Evolutionary conservation across 441 rosid genomes (phyloP).

Genomic region (Daphne laureola): DNA sequence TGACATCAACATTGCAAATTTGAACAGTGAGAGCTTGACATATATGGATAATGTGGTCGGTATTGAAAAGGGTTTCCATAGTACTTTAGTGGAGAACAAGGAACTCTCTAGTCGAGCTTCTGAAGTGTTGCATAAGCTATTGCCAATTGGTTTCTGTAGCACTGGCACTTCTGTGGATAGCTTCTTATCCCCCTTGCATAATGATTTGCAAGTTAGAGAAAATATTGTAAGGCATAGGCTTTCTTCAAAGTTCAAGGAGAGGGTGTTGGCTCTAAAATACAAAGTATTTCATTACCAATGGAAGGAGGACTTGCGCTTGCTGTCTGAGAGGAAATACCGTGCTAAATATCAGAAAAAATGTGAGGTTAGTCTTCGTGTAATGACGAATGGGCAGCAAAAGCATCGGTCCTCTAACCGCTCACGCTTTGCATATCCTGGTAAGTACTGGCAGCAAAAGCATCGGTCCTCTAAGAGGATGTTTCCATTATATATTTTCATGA

Average conservation of each 20-base stretch:
- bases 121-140: conserved; percentile 41
- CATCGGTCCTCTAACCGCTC: conserved; percentile 59
- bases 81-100: conserved; percentile 44
- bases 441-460: conserved; percentile 15
- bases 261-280: conserved; percentile 66
- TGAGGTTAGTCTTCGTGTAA: conserved; percentile 46
- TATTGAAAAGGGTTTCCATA: conserved; percentile 29
- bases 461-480: no score
- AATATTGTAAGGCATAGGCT: conserved; percentile 39
- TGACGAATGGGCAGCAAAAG: conserved; percentile 43
- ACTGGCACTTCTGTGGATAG: conserved; percentile 28
- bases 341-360: conserved; percentile 62
- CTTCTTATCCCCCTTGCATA: conserved; percentile 18
- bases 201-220: conserved; percentile 35
- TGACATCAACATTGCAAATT: conserved; percentile 15
- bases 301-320: conserved; percentile 73
- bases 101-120: conserved; percentile 52
- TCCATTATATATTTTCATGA: no score
- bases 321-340: conserved; percentile 43
- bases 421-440: conserved; percentile 68
- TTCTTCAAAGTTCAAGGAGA: conserved; percentile 65
- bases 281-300: conserved; percentile 70
- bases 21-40: conserved; percentile 3
- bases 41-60: not conserved
- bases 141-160: conserved; percentile 35